Evolutionary conservation across 2,329 filamentous ascomycete genomes (phyloP).

Genomic region (Colletotrichum sansevieriae): DNA sequence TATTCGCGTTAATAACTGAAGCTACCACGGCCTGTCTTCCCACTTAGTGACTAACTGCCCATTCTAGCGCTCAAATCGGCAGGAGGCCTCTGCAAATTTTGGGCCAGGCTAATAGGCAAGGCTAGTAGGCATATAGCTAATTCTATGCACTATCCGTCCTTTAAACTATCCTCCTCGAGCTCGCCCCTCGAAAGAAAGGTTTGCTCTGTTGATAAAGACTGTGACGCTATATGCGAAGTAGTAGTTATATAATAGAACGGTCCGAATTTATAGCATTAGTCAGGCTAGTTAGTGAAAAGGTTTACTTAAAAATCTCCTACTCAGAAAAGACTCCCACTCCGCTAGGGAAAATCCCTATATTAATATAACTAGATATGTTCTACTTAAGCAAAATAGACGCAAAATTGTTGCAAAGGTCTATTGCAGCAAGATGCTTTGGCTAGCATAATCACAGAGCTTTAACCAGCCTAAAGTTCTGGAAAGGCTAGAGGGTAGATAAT

Average conservation of each 20-base stretch:
- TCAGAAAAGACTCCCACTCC: neutral
- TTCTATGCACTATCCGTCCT: neutral
- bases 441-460: neutral
- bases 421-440: neutral
- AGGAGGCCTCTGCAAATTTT: too few species aligned
- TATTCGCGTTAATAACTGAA: too few species aligned
- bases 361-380: neutral
- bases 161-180: neutral
- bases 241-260: neutral
- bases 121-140: too few species aligned
- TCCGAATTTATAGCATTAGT: neutral
- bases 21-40: too few species aligned
- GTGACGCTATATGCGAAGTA: neutral
- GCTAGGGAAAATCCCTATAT: neutral
- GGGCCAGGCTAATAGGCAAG: too few species aligned
- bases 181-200: neutral
- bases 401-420: neutral
- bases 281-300: neutral
- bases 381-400: neutral
- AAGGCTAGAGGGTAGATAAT: neutral
- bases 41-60: too few species aligned
- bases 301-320: neutral
- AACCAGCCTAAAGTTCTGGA: neutral
- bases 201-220: neutral
- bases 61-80: too few species aligned